These are phyloP conservation scores for Geotrichum aggregatum DNA, from an alignment of 1,139 yeast genomes.

Conservation along the genomic window DNA sequence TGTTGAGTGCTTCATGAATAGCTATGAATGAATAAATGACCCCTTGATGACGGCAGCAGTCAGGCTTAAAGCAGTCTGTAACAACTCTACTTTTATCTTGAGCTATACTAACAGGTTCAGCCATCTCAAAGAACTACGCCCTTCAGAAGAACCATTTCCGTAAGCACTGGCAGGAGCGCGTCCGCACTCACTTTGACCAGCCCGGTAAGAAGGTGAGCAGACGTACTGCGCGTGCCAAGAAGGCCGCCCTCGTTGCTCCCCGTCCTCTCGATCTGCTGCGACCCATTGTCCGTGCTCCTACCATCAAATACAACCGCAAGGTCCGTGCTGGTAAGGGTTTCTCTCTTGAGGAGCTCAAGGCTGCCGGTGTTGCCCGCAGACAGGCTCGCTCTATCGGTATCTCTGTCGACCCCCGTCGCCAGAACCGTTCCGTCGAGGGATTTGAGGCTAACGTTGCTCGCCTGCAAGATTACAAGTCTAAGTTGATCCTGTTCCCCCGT, in stretches of 20 bases:
- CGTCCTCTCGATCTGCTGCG: conserved; percentile 94
- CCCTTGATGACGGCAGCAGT: no score
- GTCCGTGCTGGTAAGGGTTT: conserved; percentile 99
- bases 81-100: no score
- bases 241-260: conserved; percentile 96
- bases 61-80: no score
- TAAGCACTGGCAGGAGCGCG: conserved; percentile 99
- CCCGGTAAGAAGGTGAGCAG: conserved; percentile 98
- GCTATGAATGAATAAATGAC: no score
- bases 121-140: conserved; percentile 89
- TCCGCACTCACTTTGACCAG: conserved; percentile 98
- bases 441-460: conserved; percentile 93
- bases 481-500: conserved; percentile 93
- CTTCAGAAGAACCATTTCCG: conserved; percentile 68
- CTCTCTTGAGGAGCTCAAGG: conserved; percentile 96
- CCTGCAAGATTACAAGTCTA: conserved; percentile 92
- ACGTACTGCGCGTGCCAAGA: conserved; percentile 89
- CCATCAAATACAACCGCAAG: conserved; percentile 98
- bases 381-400: conserved; percentile 98
- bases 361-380: conserved; percentile 91
- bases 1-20: no score
- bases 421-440: conserved; percentile 95
- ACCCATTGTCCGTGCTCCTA: conserved; percentile 98
- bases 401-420: conserved; percentile 99
- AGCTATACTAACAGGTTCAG: no score